A percentile compares a stretch with the other conserved stretches of the same genome.
phyloP scores from a whole-genome alignment of 2,329 filamentous ascomycete genomes.

The Malbranchea zuffiana region DNA sequence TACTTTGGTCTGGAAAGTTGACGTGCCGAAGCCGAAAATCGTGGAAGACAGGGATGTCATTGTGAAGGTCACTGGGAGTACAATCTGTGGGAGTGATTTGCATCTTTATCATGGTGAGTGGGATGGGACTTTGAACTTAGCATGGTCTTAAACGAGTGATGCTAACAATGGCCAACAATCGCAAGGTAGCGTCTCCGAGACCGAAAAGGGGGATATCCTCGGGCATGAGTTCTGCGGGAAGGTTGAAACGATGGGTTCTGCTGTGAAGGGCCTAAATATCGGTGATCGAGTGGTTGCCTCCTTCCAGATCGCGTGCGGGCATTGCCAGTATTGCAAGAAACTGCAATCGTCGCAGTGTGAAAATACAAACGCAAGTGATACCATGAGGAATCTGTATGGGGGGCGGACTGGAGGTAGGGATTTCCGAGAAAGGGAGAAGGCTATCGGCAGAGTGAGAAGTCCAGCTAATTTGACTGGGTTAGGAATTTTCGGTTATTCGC shows the following conservation, averaged over 20 bases:
- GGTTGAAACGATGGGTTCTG: constrained; percentile 45
- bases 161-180: constrained; percentile 11
- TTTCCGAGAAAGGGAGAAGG: neutral
- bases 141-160: constrained; percentile 8
- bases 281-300: constrained; percentile 68
- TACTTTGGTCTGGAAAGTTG: constrained; percentile 32
- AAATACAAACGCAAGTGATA: constrained; percentile 62
- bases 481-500: constrained; percentile 59
- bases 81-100: constrained; percentile 51
- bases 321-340: constrained; percentile 67
- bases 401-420: constrained; percentile 55
- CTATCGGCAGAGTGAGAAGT: neutral
- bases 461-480: constrained; percentile 11
- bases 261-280: constrained; percentile 42
- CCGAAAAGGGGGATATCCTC: constrained; percentile 55
- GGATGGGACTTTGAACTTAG: no score
- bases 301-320: constrained; percentile 64
- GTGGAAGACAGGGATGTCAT: constrained; percentile 68
- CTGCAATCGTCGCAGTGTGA: constrained; percentile 73
- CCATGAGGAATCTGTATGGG: constrained; percentile 66
- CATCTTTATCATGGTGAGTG: constrained; percentile 38
- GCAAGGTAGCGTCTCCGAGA: constrained; percentile 42
- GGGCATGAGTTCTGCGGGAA: constrained; percentile 48
- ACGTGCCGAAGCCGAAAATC: constrained; percentile 59
- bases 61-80: constrained; percentile 60